Conservation (phyloP, 345 rosid genomes). For the Xanthoceras sorbifolium region DNA sequence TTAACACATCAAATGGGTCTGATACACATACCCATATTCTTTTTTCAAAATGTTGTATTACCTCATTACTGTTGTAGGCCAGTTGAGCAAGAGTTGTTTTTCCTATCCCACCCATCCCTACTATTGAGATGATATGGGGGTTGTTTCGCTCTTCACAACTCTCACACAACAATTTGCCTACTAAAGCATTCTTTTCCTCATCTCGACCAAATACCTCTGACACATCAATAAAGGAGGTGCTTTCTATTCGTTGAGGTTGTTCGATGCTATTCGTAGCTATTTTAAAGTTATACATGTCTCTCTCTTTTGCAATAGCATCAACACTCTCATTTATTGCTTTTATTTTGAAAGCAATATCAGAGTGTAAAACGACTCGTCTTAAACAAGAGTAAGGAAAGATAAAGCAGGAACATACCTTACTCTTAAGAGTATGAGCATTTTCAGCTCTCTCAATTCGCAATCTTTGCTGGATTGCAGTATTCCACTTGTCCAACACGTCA, state of each 20-base stretch:
- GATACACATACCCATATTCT: not conserved
- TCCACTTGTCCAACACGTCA: conserved; percentile 1
- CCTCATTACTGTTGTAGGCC: not conserved
- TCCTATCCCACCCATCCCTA: not conserved
- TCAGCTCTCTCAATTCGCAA: not conserved
- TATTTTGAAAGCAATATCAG: not conserved
- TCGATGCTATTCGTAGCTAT: fast-evolving
- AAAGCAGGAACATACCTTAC: not conserved
- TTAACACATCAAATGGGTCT: not conserved
- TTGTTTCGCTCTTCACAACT: not conserved
- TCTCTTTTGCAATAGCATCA: not conserved
- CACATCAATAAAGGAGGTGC: not conserved
- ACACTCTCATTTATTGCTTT: not conserved
- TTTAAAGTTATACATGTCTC: not conserved
- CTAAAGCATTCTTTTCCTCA: not conserved
- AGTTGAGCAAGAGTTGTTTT: not conserved
- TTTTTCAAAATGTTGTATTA: not conserved
- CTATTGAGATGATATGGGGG: not conserved
- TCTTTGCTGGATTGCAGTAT: not conserved
- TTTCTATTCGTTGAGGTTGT: not conserved
- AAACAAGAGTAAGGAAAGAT: not conserved
- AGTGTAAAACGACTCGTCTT: not conserved
- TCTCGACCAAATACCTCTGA: not conserved
- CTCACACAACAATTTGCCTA: not conserved
- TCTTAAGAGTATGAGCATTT: not conserved